Conservation (phyloP, 371 early-diverging fungal genomes). For the Rhizopus microsporus region DNA sequence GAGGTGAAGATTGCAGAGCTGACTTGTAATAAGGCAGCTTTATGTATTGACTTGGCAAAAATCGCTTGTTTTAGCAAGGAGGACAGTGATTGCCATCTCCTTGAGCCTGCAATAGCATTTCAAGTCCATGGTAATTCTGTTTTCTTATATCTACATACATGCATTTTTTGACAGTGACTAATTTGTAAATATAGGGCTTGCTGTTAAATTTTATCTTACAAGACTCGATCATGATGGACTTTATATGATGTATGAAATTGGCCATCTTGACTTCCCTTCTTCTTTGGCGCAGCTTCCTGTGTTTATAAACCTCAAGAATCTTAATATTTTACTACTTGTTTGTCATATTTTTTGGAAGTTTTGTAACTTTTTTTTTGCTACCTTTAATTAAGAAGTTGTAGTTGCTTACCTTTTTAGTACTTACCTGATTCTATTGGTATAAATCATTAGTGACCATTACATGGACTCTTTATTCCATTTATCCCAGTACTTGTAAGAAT, state of each 20-base stretch:
- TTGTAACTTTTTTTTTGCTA: no score
- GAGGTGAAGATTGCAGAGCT: slow-evolving; percentile 4
- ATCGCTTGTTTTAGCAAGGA: slow-evolving; percentile 23
- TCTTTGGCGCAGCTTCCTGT: slow-evolving; percentile 13
- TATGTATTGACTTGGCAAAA: slow-evolving; percentile 22
- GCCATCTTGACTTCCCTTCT: slow-evolving; percentile 14
- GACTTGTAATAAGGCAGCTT: slow-evolving; percentile 17
- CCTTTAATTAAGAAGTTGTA: no score
- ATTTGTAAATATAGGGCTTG: slow-evolving; percentile 10
- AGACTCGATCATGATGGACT: slow-evolving; percentile 8
- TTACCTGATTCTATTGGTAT: no score
- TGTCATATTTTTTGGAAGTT: slow-evolving; percentile 14
- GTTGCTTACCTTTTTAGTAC: no score
- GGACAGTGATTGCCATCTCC: slow-evolving; percentile 12
- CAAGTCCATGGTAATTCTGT: slow-evolving; percentile 9
- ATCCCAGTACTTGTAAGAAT: no score
- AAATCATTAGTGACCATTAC: no score
- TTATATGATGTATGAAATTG: slow-evolving; percentile 14
- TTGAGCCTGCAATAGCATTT: slow-evolving; percentile 17
- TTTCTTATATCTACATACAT: neutral
- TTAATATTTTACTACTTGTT: slow-evolving; percentile 13
- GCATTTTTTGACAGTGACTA: slow-evolving; percentile 6
- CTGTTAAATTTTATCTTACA: slow-evolving; percentile 9
- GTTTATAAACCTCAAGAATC: slow-evolving; percentile 11
- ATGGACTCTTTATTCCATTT: no score